These are phyloP conservation scores for Boletus reticuloceps DNA, from an alignment of 768 basidiomycete species.

Conservation along the genomic window DNA sequence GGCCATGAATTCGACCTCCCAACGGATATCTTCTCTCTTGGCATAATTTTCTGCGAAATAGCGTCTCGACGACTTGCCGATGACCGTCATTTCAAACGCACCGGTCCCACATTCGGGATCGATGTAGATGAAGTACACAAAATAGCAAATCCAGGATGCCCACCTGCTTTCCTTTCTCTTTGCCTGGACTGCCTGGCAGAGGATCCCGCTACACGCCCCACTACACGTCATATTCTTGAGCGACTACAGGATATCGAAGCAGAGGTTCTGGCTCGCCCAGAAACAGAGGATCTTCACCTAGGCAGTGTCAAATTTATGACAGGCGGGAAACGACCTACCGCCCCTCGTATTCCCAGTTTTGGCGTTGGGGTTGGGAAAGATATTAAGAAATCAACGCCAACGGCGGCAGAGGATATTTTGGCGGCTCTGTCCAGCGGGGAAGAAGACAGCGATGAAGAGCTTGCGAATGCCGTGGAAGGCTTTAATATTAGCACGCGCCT, in stretches of 20 bases:
- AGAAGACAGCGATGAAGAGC: slow-evolving; percentile 63
- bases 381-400: slow-evolving; percentile 39
- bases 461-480: slow-evolving; percentile 56
- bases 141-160: slow-evolving; percentile 72
- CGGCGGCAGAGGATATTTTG: slow-evolving; percentile 35
- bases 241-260: slow-evolving; percentile 78
- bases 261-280: slow-evolving; percentile 70
- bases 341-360: slow-evolving; percentile 85
- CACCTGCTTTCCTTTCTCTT: slow-evolving; percentile 71
- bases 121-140: slow-evolving; percentile 69
- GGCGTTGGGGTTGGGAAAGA: slow-evolving; percentile 67
- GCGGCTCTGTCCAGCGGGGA: slow-evolving; percentile 41
- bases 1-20: slow-evolving; percentile 91
- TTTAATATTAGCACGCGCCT: slow-evolving; percentile 49
- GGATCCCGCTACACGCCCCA: slow-evolving; percentile 68
- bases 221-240: slow-evolving; percentile 75
- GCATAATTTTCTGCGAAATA: slow-evolving; percentile 92
- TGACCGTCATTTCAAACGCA: slow-evolving; percentile 71
- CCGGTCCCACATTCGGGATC: slow-evolving; percentile 75
- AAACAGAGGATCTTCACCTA: slow-evolving; percentile 70
- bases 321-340: slow-evolving; percentile 55
- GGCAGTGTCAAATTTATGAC: slow-evolving; percentile 86
- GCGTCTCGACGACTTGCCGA: slow-evolving; percentile 82
- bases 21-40: slow-evolving; percentile 93
- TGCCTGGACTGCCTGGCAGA: slow-evolving; percentile 73